Conservation (phyloP, 768 basidiomycete species). For the Auriscalpium microsporum region DNA sequence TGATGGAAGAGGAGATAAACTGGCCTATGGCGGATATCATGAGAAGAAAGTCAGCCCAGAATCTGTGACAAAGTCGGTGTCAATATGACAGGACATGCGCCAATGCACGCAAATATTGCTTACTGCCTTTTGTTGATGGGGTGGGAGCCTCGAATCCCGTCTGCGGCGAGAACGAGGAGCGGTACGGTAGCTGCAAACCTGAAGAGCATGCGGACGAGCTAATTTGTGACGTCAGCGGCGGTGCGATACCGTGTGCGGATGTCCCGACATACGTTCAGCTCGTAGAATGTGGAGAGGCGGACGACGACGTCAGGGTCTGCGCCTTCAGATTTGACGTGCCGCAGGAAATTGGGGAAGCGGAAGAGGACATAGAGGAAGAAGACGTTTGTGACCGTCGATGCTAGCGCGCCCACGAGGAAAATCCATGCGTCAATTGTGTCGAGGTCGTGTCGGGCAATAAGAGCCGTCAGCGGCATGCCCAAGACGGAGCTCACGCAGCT, state of each 20-base stretch:
- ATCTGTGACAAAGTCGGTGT: slow-evolving; percentile 27
- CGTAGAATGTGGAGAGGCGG: slow-evolving; percentile 64
- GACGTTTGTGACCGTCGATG: slow-evolving; percentile 58
- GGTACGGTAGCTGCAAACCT: slow-evolving; percentile 69
- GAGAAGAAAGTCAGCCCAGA: slow-evolving; percentile 61
- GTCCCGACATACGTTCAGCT: slow-evolving; percentile 55
- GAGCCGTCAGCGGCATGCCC: slow-evolving; percentile 64
- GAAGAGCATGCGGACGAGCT: slow-evolving; percentile 68
- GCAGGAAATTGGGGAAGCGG: slow-evolving; percentile 64
- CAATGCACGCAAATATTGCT: slow-evolving; percentile 23
- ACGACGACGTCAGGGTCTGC: slow-evolving; percentile 70
- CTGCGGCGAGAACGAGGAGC: slow-evolving; percentile 55
- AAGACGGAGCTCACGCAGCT: slow-evolving; percentile 57
- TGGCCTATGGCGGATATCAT: slow-evolving; percentile 69
- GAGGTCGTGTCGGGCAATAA: slow-evolving; percentile 49
- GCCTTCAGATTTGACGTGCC: slow-evolving; percentile 61
- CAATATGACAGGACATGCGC: not conserved
- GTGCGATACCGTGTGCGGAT: not conserved
- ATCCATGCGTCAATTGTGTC: slow-evolving; percentile 66
- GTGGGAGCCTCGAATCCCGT: slow-evolving; percentile 47
- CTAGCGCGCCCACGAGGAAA: slow-evolving; percentile 62
- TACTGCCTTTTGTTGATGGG: slow-evolving; percentile 47
- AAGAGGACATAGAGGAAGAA: slow-evolving; percentile 64
- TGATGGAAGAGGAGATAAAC: slow-evolving; percentile 73
- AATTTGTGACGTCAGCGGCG: not conserved